phyloP scores from a whole-genome alignment of 2,329 filamentous ascomycete species.

The Penicillium palitans region DNA sequence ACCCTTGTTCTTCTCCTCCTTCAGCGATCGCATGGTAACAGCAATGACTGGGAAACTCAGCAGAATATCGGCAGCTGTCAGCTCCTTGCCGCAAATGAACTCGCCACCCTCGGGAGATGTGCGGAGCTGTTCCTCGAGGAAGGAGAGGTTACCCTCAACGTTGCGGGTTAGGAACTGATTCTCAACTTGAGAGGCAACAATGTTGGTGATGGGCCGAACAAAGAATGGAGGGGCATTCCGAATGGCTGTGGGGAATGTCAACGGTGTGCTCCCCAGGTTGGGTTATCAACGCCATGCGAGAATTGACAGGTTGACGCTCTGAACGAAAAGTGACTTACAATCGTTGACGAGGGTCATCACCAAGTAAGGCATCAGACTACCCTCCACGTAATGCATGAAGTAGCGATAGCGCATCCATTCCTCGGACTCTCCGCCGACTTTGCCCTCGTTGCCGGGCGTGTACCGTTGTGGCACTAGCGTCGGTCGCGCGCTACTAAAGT shows the following conservation, averaged over 20 bases:
- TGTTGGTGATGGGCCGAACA: slow-evolving; percentile 62
- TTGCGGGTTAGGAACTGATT: slow-evolving; percentile 43
- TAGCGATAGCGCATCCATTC: slow-evolving; percentile 64
- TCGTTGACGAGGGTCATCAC: slow-evolving; percentile 64
- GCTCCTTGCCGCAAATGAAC: slow-evolving; percentile 46
- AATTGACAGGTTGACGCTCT: not conserved
- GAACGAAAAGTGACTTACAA: slow-evolving; percentile 42
- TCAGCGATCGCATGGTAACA: slow-evolving; percentile 35
- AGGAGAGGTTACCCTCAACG: slow-evolving; percentile 44
- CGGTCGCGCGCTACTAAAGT: slow-evolving; percentile 50
- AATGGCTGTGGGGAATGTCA: slow-evolving; percentile 15
- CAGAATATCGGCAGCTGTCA: slow-evolving; percentile 50
- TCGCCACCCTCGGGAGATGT: slow-evolving; percentile 41
- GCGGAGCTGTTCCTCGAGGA: slow-evolving; percentile 48
- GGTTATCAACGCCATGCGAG: not conserved
- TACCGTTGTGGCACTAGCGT: slow-evolving; percentile 55
- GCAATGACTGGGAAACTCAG: slow-evolving; percentile 50
- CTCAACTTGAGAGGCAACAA: slow-evolving; percentile 52
- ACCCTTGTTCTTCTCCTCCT: slow-evolving; percentile 34
- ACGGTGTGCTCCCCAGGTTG: not conserved
- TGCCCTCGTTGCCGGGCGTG: slow-evolving; percentile 52
- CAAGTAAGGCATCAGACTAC: slow-evolving; percentile 73
- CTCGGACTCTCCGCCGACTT: slow-evolving; percentile 60
- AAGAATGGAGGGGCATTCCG: slow-evolving; percentile 59
- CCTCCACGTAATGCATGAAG: slow-evolving; percentile 82